Evolutionary conservation across 768 basidiomycete genomes (phyloP), one percentile per base, ranked within the genome.

Genomic region (Amanita pallidorosea): DNA sequence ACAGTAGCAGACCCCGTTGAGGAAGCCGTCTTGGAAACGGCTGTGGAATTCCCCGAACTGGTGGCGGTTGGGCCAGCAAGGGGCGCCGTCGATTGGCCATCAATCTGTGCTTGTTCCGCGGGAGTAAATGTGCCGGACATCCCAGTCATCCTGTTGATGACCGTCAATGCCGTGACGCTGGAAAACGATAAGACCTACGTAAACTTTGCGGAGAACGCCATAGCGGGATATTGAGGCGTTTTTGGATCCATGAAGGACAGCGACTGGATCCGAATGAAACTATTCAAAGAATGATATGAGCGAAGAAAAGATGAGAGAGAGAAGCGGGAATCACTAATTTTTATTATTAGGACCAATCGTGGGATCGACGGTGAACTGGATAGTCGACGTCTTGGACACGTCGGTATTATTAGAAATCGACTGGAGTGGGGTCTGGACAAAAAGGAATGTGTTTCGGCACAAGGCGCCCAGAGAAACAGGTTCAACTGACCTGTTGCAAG

Each of bases 121-220:
- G 71, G 57, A 61, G 72, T 81, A 71, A 90, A 93, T 0, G 60
- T 60, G 29, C 90, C 90, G 3, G 71, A 75, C 89, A 90, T 90
- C 51, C 72, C 67, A n/a, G 65, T 57, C 61, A 92, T 56, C 7
- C 85, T 88, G 22, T 18, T 23, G 42, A 47, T 20, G 22, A 40
- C 35, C n/a, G 25, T 11, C 25, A 42, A 6, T 12, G 33, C 35
- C 15, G 5, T 7, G 20, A 7, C 18, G n/a, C 22, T 15, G 29
- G 9, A 31, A 31, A 11, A 27, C 43, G 12, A 45, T 31, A 4
- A 9, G 35, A 67, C 82, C 56, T 60, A 90, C 88, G 69, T 69
- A 71, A 89, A 92, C 58, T 76, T 77, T 55, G 89, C 76, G 6
- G 88, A 88, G 72, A 90, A 94, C 0, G 87, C 80, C 55, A 83